phyloP scores from a whole-genome alignment of 805 yeast species.

The Isabelozyma gotoi region DNA sequence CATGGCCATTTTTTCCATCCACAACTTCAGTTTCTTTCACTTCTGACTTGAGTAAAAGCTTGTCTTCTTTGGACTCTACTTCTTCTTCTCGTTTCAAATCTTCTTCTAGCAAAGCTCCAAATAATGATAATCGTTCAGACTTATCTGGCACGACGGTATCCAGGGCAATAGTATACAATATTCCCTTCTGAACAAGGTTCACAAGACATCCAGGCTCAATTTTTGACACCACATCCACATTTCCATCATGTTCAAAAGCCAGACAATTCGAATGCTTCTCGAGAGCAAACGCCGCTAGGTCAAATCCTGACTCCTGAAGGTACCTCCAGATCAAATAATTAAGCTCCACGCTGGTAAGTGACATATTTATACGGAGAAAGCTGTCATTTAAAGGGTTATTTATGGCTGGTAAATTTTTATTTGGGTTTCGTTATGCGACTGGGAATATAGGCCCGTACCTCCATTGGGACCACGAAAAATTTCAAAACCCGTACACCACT shows the following conservation, averaged over 20 bases:
- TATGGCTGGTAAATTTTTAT: too few relatives aligned
- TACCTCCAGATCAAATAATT: slow-evolving; percentile 93
- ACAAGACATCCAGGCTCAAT: slow-evolving; percentile 84
- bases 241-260: slow-evolving; percentile 47
- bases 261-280: slow-evolving; percentile 70
- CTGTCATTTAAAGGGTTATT: not conserved
- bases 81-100: slow-evolving; percentile 15
- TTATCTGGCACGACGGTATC: slow-evolving; percentile 36
- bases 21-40: slow-evolving; percentile 4
- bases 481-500: not conserved
- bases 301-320: slow-evolving; percentile 79
- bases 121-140: slow-evolving; percentile 41
- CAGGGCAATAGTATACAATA: slow-evolving; percentile 73
- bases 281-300: slow-evolving; percentile 75
- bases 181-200: slow-evolving; percentile 80
- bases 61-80: slow-evolving; percentile 1
- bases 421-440: too few relatives aligned
- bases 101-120: slow-evolving; percentile 53
- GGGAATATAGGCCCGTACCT: too few relatives aligned
- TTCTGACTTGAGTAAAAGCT: slow-evolving; percentile 11
- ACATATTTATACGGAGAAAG: slow-evolving; percentile 47
- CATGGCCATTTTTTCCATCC: not conserved
- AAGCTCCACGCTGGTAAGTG: slow-evolving; percentile 77
- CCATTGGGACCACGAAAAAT: too few relatives aligned
- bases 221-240: slow-evolving; percentile 38